A percentile compares a stretch with the other conserved stretches of the same genome.
Conservation (phyloP, 805 yeast species). For the Candida broadrunensis region DNA sequence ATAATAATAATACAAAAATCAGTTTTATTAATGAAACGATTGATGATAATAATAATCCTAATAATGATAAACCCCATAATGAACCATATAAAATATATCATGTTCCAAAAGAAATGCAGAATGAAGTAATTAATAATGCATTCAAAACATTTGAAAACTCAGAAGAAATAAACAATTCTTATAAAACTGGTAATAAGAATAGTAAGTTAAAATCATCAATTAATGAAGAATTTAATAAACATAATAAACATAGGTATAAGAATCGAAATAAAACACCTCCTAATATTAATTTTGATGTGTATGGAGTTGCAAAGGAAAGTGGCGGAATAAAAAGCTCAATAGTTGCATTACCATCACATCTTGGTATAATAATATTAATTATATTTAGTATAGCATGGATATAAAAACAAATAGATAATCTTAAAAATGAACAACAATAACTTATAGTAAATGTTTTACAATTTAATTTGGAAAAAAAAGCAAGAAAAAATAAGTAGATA, state of each 20-base stretch:
- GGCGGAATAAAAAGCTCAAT: not conserved
- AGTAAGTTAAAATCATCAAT: not conserved
- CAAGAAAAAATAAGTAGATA: too few species aligned
- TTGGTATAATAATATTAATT: not conserved
- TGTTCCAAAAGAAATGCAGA: slow-evolving; percentile 1
- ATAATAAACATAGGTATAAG: not conserved
- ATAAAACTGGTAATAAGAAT: slow-evolving; percentile 1
- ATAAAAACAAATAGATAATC: too few species aligned
- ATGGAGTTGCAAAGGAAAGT: not conserved
- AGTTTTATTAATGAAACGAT: not conserved
- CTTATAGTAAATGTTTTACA: too few species aligned
- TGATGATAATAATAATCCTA: not conserved
- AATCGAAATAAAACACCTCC: not conserved
- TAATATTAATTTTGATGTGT: slow-evolving; percentile 6
- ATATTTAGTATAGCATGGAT: not conserved
- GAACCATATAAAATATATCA: slow-evolving; percentile 1
- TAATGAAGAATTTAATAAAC: not conserved
- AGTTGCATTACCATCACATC: not conserved
- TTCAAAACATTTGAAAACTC: slow-evolving; percentile 10
- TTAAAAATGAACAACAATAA: too few species aligned
- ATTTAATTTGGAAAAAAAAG: too few species aligned
- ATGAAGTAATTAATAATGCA: slow-evolving; percentile 2
- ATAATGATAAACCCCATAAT: not conserved
- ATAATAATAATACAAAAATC: not conserved
- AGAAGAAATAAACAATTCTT: slow-evolving; percentile 9